Evolutionary conservation across 1,284 basidiomycete species (phyloP).

Genomic region (Austroboletus novae-zelandiae): DNA sequence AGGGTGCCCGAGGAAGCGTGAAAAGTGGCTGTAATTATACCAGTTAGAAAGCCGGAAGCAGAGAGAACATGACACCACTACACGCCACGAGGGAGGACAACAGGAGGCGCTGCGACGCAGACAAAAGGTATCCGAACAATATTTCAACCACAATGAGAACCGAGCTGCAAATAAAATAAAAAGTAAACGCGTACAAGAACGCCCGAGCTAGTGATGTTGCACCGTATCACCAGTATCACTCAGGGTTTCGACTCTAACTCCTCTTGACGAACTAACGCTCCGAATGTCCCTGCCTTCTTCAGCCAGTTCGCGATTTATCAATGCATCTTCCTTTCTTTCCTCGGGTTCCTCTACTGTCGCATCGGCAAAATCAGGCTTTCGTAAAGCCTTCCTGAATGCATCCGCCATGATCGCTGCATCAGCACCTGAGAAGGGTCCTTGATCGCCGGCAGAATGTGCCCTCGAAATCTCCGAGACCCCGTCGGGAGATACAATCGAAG

Average conservation of each 20-base stretch:
- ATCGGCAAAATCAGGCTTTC: slow-evolving; percentile 78
- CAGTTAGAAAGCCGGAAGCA: slow-evolving; percentile 34
- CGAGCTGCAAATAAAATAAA: slow-evolving; percentile 32
- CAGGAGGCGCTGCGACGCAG: slow-evolving; percentile 26
- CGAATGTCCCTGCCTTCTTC: slow-evolving; percentile 81
- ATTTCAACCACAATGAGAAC: slow-evolving; percentile 33
- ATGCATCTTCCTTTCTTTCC: slow-evolving; percentile 42
- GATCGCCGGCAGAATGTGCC: slow-evolving; percentile 52
- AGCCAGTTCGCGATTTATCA: slow-evolving; percentile 68
- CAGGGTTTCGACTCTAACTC: slow-evolving; percentile 70
- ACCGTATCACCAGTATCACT: slow-evolving; percentile 55
- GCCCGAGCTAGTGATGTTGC: slow-evolving; percentile 44
- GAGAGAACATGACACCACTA: slow-evolving; percentile 27
- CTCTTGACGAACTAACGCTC: slow-evolving; percentile 74
- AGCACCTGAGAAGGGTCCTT: slow-evolving; percentile 70
- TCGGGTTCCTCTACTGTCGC: slow-evolving; percentile 64
- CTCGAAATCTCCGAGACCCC: slow-evolving; percentile 69
- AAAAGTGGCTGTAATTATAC: slow-evolving; percentile 25
- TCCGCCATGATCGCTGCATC: slow-evolving; percentile 88
- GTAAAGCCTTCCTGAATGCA: slow-evolving; percentile 78
- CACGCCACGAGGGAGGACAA: slow-evolving; percentile 31
- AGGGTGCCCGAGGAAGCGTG: slow-evolving; percentile 18
- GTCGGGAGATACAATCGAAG: slow-evolving; percentile 53
- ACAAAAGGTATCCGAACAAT: slow-evolving; percentile 35
- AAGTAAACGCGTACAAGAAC: slow-evolving; percentile 32